Base-by-base conservation (phyloP, 768 basidiomycete genomes). In the Baorangia bicolor region DNA sequence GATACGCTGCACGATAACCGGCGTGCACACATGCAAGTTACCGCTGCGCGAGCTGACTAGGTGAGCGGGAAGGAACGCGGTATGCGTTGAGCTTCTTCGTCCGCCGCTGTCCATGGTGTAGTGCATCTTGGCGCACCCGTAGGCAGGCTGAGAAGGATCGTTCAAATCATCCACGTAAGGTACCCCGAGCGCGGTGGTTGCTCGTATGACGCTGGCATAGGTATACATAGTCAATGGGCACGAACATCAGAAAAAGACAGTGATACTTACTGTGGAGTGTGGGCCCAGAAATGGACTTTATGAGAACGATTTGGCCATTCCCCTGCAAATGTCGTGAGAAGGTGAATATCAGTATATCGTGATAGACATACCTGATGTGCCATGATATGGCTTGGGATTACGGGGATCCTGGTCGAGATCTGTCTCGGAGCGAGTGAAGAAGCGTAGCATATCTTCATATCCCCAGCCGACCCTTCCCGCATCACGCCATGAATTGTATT, bases 371-470 rank as follows among this genome's bases (percentile, higher is more conserved):
- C 51, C 51, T 43, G 31, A 37, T 37, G 35, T 33, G 10, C 51
- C 51, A 34, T 51, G 51, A 27, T 27, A 51, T 27, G 51, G 33
- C 20, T 18, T 51, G 40, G 51, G 51, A n/a, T 43, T 35, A 5
- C 21, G 11, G 31, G 50, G 40, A 16, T 43, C 31, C 31, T 51
- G 50, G n/a, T 42, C 50, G 21, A 51, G 50, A 33, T 43, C 50
- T 18, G 57, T 63, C 45, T 77, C 70, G 5, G 71, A 70, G 57
- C 71, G 75, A 28, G 61, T 48, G 50, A 76, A 77, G 34, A 64
- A 74, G 3, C 63, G 69, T 52, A 66, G 52, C 31, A 77, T 38
- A 12, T 72, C 70, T 13, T 70, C 59, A 56, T 71, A 78, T 10
- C 65, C 61, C 74, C 75, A 77, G 1, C 73, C 73, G 37, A 64